These are phyloP conservation scores for Cyberlindnera misumaiensis DNA, from an alignment of 805 yeast species.

Conservation along the genomic window DNA sequence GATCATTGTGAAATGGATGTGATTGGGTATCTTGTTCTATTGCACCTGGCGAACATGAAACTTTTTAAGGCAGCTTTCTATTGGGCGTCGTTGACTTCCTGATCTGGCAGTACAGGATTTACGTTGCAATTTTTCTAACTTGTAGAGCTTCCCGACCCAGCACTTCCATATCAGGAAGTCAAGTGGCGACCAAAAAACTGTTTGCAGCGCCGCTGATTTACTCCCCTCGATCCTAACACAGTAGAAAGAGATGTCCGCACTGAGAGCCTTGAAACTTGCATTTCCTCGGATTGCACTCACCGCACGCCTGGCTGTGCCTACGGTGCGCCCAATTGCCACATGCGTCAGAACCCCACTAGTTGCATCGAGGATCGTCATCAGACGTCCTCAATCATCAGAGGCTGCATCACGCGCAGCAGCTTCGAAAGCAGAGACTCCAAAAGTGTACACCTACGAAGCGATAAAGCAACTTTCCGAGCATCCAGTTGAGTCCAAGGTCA, in stretches of 20 bases:
- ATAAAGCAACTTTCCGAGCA: slow-evolving; percentile 38
- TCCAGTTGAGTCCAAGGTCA: slow-evolving; percentile 43
- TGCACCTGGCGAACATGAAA: neutral
- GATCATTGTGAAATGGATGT: slow-evolving; percentile 19
- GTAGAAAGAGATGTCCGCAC: no score
- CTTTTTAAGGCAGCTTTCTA: slow-evolving; percentile 3
- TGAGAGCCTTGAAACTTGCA: no score
- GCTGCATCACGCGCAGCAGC: slow-evolving; percentile 1
- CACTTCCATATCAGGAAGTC: no score
- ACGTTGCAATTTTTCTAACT: neutral
- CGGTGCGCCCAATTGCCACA: no score
- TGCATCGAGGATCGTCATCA: slow-evolving; percentile 1
- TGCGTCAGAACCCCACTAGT: no score
- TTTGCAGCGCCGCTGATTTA: no score
- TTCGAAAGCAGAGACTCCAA: slow-evolving; percentile 15
- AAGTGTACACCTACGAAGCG: slow-evolving; percentile 43
- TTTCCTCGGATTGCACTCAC: no score
- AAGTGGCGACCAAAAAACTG: no score
- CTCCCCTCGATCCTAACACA: no score
- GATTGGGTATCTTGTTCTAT: neutral
- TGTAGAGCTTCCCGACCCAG: no score
- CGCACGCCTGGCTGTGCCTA: no score
- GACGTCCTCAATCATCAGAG: slow-evolving; percentile 2
- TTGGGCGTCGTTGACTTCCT: slow-evolving; percentile 16
- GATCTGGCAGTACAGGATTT: slow-evolving; percentile 1